Evolutionary conservation across 306 rosid species (phyloP).

Genomic region (Dryas alaskensis): DNA sequence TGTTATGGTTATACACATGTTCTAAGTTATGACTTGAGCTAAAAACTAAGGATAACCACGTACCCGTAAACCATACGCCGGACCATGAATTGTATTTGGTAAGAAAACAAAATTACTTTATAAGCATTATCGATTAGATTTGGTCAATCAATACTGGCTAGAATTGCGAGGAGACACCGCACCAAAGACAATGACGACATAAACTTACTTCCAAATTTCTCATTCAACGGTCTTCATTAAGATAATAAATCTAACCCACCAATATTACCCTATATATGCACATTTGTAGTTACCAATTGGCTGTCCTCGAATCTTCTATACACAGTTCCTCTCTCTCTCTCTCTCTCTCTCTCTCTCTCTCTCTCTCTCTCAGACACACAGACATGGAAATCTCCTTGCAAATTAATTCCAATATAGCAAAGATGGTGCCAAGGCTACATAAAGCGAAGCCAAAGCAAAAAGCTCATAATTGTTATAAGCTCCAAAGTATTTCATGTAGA

Average conservation of each 20-base stretch:
- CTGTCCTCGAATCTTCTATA: not conserved
- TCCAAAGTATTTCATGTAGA: slow-evolving; percentile 16
- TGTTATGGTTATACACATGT: too few species aligned
- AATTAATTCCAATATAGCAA: slow-evolving; percentile 7
- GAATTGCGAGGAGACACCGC: slow-evolving; percentile 7
- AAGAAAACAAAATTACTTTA: not conserved
- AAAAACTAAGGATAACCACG: not conserved
- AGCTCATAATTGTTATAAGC: not conserved
- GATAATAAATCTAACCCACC: not conserved
- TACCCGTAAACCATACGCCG: too few species aligned
- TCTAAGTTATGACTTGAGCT: too few species aligned
- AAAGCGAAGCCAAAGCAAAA: not conserved
- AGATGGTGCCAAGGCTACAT: not conserved
- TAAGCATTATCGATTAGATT: not conserved
- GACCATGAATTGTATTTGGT: not conserved
- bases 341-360: not conserved
- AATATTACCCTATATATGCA: not conserved
- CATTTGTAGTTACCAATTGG: not conserved
- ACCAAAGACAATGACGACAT: slow-evolving; percentile 5
- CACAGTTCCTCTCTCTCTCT: not conserved
- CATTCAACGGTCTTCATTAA: slow-evolving; percentile 4
- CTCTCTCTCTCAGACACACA: not conserved
- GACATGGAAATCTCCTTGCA: slow-evolving; percentile 28
- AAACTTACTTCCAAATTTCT: not conserved
- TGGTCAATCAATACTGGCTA: not conserved